phyloP scores from a whole-genome alignment of 73 alveolate genomes.

The Symbiodinium pilosum region DNA sequence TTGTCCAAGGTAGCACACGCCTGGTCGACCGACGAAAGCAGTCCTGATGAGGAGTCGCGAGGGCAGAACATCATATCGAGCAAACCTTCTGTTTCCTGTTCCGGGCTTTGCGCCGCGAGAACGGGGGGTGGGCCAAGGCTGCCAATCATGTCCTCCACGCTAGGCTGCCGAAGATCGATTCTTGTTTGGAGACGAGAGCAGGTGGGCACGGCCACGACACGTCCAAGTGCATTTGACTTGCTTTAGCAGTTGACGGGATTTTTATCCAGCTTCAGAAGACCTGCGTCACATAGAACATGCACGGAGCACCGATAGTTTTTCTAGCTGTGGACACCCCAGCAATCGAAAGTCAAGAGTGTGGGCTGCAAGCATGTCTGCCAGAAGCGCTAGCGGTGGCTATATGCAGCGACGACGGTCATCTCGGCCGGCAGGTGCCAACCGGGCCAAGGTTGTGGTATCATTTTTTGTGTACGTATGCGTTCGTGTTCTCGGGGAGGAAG shows the following conservation, averaged over 20 bases:
- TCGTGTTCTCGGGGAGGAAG: too few relatives aligned
- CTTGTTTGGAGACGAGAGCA: slow-evolving; percentile 58
- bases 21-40: slow-evolving; percentile 89
- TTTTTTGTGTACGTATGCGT: too few relatives aligned
- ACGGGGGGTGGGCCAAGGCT: background rate
- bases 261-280: too few relatives aligned
- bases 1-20: slow-evolving; percentile 23
- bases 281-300: too few relatives aligned
- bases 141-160: background rate
- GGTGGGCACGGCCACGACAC: background rate
- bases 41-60: slow-evolving; percentile 40
- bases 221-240: too few relatives aligned
- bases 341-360: too few relatives aligned
- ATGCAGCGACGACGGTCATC: slow-evolving; percentile 75
- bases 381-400: slow-evolving; percentile 55
- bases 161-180: slow-evolving; percentile 57
- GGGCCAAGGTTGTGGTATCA: too few relatives aligned
- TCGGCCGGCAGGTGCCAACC: slow-evolving; percentile 22
- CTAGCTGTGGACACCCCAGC: too few relatives aligned
- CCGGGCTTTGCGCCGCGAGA: background rate
- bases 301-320: too few relatives aligned
- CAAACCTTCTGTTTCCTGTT: background rate
- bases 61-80: background rate
- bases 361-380: too few relatives aligned
- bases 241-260: too few relatives aligned